Conservation (phyloP, 768 basidiomycete species). For the Asterophora parasitica region DNA sequence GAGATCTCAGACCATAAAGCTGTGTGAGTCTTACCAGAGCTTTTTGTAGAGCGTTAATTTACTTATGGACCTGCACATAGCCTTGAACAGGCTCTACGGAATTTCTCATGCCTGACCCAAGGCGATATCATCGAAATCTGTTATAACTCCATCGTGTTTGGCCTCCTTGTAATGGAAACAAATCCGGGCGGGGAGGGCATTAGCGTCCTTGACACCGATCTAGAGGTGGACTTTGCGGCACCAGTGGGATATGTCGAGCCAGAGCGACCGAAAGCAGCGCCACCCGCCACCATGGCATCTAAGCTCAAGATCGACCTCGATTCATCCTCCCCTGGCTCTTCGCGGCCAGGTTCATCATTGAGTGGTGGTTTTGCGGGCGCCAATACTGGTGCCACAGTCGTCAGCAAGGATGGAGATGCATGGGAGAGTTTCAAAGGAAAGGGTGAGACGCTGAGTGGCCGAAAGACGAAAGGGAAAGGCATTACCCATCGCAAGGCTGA, state of each 20-base stretch:
- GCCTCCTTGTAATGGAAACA: slow-evolving; percentile 93
- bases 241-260: slow-evolving; percentile 95
- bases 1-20: slow-evolving; percentile 98
- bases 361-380: slow-evolving; percentile 61
- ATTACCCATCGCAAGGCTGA: slow-evolving; percentile 80
- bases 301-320: slow-evolving; percentile 94
- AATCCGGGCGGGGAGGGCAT: slow-evolving; percentile 86
- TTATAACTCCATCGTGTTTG: slow-evolving; percentile 96
- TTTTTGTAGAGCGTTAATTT: neutral
- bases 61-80: slow-evolving; percentile 33
- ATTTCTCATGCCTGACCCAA: slow-evolving; percentile 88
- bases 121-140: slow-evolving; percentile 97
- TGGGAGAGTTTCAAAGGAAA: slow-evolving; percentile 98
- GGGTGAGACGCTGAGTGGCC: slow-evolving; percentile 85
- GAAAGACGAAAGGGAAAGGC: slow-evolving; percentile 95
- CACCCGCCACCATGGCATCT: slow-evolving; percentile 89
- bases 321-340: slow-evolving; percentile 82
- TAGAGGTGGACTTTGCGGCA: slow-evolving; percentile 95
- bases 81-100: slow-evolving; percentile 90
- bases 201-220: slow-evolving; percentile 87
- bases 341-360: slow-evolving; percentile 72
- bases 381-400: slow-evolving; percentile 38
- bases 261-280: slow-evolving; percentile 74
- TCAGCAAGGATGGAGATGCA: slow-evolving; percentile 75
- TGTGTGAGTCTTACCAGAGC: slow-evolving; percentile 57